Evolutionary conservation across 129 eudicot species (phyloP).

Genomic region (Pseudognaphalium luteoalbum): DNA sequence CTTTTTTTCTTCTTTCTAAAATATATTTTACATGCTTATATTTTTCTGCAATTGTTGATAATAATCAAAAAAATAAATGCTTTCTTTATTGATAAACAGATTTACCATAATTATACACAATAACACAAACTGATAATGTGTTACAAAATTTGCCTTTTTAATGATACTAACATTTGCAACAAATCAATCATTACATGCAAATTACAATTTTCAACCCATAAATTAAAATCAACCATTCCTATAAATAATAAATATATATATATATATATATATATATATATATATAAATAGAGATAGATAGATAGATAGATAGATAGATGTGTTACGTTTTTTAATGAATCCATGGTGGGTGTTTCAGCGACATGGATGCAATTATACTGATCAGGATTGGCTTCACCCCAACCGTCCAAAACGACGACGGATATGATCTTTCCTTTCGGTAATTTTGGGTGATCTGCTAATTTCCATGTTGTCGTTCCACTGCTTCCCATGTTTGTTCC

Average conservation of each 20-base stretch:
- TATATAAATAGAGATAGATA: not conserved
- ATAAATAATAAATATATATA: not conserved
- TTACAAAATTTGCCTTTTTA: not conserved
- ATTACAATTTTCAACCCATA: too few relatives aligned
- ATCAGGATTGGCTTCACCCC: slow-evolving; percentile 90
- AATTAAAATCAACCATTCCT: too few relatives aligned
- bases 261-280: not conserved
- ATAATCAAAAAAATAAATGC: too few relatives aligned
- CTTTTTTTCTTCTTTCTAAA: not conserved
- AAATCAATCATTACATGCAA: not conserved
- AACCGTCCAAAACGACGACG: slow-evolving; percentile 83
- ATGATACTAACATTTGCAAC: not conserved
- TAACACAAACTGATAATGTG: too few relatives aligned
- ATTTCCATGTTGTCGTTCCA: slow-evolving; percentile 56
- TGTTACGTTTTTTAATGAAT: slow-evolving; percentile 68
- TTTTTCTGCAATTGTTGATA: not conserved
- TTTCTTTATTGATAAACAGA: too few relatives aligned
- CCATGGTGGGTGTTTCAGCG: slow-evolving; percentile 92
- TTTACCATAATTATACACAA: too few relatives aligned
- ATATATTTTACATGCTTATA: too few relatives aligned
- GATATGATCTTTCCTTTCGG: slow-evolving; percentile 82
- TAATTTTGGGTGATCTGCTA: slow-evolving; percentile 83
- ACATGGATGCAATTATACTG: slow-evolving; percentile 81
- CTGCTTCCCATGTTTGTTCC: slow-evolving; percentile 51
- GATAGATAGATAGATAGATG: not conserved